Percentiles rank a stretch among this genome's conserved stretches.
Evolutionary conservation across 495 filamentous ascomycete species (phyloP).

Genomic region (Copromyces sp.): DNA sequence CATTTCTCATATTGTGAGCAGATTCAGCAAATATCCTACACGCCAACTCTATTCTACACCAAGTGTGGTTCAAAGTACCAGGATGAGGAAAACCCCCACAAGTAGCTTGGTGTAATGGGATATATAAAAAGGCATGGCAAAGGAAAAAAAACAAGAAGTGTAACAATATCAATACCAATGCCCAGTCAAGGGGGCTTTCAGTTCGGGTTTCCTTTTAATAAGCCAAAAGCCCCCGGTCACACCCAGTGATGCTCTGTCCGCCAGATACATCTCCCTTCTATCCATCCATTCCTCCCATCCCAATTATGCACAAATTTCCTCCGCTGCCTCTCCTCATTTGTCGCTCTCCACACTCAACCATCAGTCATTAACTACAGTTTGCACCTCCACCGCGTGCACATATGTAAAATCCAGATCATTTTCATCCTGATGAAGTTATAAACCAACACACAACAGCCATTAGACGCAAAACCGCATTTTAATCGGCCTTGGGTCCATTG

Average conservation of each 20-base stretch:
- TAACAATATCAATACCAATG: not conserved
- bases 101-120: not conserved
- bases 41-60: not conserved
- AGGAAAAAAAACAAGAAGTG: not conserved
- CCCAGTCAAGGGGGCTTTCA: not conserved
- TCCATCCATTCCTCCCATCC: not conserved
- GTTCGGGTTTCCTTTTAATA: not conserved
- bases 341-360: not conserved
- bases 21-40: not conserved
- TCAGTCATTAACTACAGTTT: not conserved
- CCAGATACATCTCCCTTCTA: not conserved
- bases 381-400: not conserved
- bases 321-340: not conserved
- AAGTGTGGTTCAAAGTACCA: not conserved
- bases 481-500: slow-evolving; percentile 9
- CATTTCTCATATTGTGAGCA: not conserved
- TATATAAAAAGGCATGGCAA: not conserved
- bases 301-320: not conserved
- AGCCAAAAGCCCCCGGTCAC: not conserved
- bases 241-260: not conserved
- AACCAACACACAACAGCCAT: not conserved
- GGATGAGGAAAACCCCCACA: not conserved
- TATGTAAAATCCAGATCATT: not conserved
- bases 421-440: not conserved
- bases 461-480: not conserved